Conservation (phyloP, 805 yeast genomes). For the Ogataea kodamae region DNA sequence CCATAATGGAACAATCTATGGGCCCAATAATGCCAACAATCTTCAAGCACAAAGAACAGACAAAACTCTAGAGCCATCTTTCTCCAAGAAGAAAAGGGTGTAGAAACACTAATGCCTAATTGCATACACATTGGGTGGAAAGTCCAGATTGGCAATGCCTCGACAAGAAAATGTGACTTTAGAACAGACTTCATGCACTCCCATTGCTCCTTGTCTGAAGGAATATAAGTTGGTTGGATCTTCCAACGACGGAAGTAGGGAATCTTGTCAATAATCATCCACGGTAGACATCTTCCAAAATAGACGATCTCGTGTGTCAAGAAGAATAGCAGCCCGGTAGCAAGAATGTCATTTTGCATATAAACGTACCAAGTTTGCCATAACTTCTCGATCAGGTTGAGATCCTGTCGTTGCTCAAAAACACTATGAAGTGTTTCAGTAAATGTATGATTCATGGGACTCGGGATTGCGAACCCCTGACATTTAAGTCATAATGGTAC, state of each 20-base stretch:
- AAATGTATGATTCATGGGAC: slow-evolving; percentile 5
- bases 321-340: slow-evolving; percentile 56
- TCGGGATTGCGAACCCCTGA: background rate
- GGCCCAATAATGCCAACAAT: slow-evolving; percentile 59
- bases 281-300: slow-evolving; percentile 57
- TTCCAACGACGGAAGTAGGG: slow-evolving; percentile 51
- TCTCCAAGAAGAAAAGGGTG: slow-evolving; percentile 49
- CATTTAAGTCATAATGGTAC: slow-evolving; percentile 2
- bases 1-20: slow-evolving; percentile 57
- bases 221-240: slow-evolving; percentile 51
- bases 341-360: slow-evolving; percentile 51
- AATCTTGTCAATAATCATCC: slow-evolving; percentile 52
- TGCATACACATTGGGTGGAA: slow-evolving; percentile 54
- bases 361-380: slow-evolving; percentile 58
- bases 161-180: slow-evolving; percentile 54
- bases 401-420: slow-evolving; percentile 38
- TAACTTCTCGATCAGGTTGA: slow-evolving; percentile 41
- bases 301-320: slow-evolving; percentile 53
- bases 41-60: slow-evolving; percentile 51
- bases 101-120: slow-evolving; percentile 46
- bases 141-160: slow-evolving; percentile 60
- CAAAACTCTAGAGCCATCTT: slow-evolving; percentile 44
- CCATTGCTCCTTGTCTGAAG: slow-evolving; percentile 57
- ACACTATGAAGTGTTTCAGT: slow-evolving; percentile 27
- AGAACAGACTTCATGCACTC: slow-evolving; percentile 57